phyloP scores from a whole-genome alignment of 176 grass and related monocot species.

The Zoysia japonica region DNA sequence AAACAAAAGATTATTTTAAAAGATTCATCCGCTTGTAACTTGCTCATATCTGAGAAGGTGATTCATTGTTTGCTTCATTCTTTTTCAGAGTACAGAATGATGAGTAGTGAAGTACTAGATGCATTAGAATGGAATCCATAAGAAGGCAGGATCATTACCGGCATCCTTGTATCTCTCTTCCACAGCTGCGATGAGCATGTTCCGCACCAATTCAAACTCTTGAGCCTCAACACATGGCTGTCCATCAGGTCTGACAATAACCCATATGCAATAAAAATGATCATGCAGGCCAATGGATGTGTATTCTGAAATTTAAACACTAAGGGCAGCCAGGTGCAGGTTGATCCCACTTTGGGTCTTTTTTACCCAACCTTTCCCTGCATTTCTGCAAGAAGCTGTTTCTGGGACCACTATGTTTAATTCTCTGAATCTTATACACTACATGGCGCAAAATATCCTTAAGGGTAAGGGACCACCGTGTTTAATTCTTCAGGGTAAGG shows the following conservation, averaged over 20 bases:
- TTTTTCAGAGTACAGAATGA: background rate
- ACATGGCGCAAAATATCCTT: background rate
- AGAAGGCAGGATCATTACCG: constrained; percentile 45
- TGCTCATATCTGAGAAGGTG: background rate
- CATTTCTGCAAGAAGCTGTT: no score
- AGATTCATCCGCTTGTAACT: background rate
- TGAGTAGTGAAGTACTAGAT: background rate
- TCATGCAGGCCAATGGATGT: background rate
- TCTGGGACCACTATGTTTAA: no score
- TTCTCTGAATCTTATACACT: background rate
- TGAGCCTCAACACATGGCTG: constrained; percentile 65
- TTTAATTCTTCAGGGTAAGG: background rate
- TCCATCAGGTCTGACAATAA: constrained; percentile 74
- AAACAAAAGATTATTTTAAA: constrained; percentile 8
- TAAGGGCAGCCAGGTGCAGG: no score
- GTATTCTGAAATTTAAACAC: background rate
- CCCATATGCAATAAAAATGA: background rate
- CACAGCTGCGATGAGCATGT: constrained; percentile 76
- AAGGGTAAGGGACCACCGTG: background rate
- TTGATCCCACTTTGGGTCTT: no score
- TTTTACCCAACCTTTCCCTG: no score
- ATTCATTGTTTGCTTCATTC: background rate
- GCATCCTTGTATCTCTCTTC: constrained; percentile 96
- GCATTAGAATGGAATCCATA: background rate
- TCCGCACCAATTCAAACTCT: constrained; percentile 76